phyloP scores from a whole-genome alignment of 2,329 filamentous ascomycete species.

The Lasiodiplodia hormozganensis region DNA sequence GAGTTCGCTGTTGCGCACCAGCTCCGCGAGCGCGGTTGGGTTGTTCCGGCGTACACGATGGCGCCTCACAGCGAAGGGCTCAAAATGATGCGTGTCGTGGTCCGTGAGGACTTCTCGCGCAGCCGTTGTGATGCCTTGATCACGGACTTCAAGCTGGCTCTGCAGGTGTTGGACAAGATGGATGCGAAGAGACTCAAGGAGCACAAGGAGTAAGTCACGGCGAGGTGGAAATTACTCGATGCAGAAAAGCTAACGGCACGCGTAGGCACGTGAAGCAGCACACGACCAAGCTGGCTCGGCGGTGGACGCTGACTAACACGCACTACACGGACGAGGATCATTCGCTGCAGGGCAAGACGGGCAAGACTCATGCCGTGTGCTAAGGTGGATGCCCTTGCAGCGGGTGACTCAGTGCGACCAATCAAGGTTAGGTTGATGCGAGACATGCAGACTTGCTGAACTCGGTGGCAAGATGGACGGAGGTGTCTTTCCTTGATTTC shows the following conservation, averaged over 20 bases:
- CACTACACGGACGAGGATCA: conserved; percentile 77
- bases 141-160: conserved; percentile 77
- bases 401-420: background rate
- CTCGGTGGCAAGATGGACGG: background rate
- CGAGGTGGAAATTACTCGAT: background rate
- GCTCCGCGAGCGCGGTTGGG: conserved; percentile 86
- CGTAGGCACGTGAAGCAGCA: conserved; percentile 35
- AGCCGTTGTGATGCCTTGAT: conserved; percentile 81
- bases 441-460: background rate
- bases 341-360: conserved; percentile 85
- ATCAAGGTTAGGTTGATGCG: background rate
- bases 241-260: conserved; percentile 29
- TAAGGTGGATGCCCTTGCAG: conserved; percentile 49
- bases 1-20: conserved; percentile 74
- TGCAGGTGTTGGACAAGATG: conserved; percentile 74
- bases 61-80: conserved; percentile 82
- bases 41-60: conserved; percentile 97
- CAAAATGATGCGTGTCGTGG: conserved; percentile 91
- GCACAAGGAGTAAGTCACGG: conserved; percentile 66
- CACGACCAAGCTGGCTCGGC: conserved; percentile 31
- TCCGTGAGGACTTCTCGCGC: conserved; percentile 89
- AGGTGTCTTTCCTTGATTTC: background rate
- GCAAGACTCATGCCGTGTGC: conserved; percentile 89
- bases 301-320: conserved; percentile 46
- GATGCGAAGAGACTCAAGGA: conserved; percentile 74